Evolutionary conservation across 2,329 filamentous ascomycete species (phyloP).

Genomic region (Hypoxylon sp.): DNA sequence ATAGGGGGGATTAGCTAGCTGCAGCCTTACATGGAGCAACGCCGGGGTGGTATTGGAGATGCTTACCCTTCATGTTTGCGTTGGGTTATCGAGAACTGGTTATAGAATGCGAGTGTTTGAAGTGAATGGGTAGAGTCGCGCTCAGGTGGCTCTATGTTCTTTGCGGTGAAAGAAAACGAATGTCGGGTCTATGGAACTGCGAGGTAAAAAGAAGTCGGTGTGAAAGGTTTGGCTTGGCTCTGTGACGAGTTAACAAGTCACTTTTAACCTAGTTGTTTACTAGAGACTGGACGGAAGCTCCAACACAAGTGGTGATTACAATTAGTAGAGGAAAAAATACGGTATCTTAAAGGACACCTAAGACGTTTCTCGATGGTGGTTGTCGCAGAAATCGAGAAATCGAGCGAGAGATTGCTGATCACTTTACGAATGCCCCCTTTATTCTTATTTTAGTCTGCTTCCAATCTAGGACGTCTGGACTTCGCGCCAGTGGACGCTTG

Average conservation of each 20-base stretch:
- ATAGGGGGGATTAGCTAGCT: slow-evolving; percentile 19
- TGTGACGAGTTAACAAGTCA: slow-evolving; percentile 8
- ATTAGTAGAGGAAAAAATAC: background rate
- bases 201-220: slow-evolving; percentile 26
- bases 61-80: slow-evolving; percentile 58
- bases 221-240: slow-evolving; percentile 7
- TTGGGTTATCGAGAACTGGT: slow-evolving; percentile 14
- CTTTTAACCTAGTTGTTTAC: background rate
- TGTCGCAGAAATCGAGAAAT: slow-evolving; percentile 11
- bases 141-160: slow-evolving; percentile 12
- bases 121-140: slow-evolving; percentile 12
- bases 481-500: slow-evolving; percentile 35
- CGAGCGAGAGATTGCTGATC: slow-evolving; percentile 29
- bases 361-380: slow-evolving; percentile 6
- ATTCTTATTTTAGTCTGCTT: slow-evolving; percentile 35
- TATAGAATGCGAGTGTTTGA: slow-evolving; percentile 11
- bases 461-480: too few species aligned
- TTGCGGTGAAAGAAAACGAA: slow-evolving; percentile 33
- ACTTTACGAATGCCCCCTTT: slow-evolving; percentile 36
- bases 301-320: background rate
- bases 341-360: slow-evolving; percentile 32
- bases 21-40: slow-evolving; percentile 37
- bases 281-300: background rate
- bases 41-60: background rate
- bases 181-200: slow-evolving; percentile 27